Conservation (phyloP, 257 asterid species). For the Nicotiana otophora region DNA sequence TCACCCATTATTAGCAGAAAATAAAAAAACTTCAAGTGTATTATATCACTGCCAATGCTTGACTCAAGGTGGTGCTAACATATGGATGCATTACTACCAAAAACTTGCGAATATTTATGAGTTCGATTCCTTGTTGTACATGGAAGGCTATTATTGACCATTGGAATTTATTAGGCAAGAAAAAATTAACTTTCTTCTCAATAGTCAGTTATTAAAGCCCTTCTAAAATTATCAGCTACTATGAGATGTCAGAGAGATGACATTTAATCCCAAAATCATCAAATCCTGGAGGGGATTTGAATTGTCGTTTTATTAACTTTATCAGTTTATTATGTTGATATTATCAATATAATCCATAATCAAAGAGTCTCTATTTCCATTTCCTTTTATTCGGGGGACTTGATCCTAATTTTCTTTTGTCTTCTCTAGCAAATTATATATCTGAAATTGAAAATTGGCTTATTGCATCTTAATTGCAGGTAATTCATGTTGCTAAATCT, state of each 20-base stretch:
- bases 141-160: background rate
- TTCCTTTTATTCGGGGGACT: background rate
- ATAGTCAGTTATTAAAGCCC: background rate
- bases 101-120: background rate
- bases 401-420: background rate
- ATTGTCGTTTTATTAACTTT: background rate
- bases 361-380: background rate
- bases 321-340: background rate
- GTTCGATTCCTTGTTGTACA: background rate
- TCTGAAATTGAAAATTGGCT: background rate
- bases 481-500: conserved; percentile 87
- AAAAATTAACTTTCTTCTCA: background rate
- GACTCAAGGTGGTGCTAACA: background rate
- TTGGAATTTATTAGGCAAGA: background rate
- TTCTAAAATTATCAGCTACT: background rate
- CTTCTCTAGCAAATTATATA: background rate
- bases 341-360: background rate
- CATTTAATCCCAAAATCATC: background rate
- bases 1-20: background rate
- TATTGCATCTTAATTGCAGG: conserved; percentile 39
- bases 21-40: background rate
- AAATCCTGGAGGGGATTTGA: background rate
- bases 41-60: background rate
- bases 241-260: background rate
- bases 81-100: background rate